Percentiles rank a stretch among this genome's conserved stretches.
These are phyloP conservation scores for Hypocrella siamensis DNA, from an alignment of 2,329 filamentous ascomycete genomes.

Conservation along the genomic window DNA sequence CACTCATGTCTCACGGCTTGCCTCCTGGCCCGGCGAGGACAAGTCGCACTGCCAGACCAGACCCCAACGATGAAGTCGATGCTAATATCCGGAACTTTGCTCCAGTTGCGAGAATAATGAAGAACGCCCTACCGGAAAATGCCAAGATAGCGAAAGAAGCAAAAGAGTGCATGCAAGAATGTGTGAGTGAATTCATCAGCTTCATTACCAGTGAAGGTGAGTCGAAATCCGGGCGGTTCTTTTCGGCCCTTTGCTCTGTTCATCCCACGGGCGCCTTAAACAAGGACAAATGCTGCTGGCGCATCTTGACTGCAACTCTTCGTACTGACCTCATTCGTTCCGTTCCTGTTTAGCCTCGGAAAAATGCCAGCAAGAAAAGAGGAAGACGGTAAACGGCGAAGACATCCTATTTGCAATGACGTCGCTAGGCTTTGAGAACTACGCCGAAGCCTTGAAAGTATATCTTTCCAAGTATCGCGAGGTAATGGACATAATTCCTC, in stretches of 20 bases:
- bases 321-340: constrained; percentile 1
- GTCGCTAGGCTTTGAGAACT: constrained; percentile 96
- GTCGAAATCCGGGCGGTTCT: constrained; percentile 15
- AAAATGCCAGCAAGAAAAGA: constrained; percentile 98
- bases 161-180: constrained; percentile 99
- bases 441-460: constrained; percentile 93
- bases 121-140: constrained; percentile 90
- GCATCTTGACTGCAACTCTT: background rate
- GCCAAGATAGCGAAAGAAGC: constrained; percentile 98
- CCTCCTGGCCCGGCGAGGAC: constrained; percentile 34
- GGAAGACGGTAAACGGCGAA: constrained; percentile 97
- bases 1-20: constrained; percentile 45
- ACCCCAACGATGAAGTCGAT: constrained; percentile 46
- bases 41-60: constrained; percentile 28
- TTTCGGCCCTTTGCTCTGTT: too few species aligned
- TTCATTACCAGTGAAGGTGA: constrained; percentile 98
- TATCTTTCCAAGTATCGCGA: constrained; percentile 96
- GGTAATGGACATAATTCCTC: constrained; percentile 39
- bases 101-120: constrained; percentile 98
- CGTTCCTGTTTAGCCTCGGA: constrained; percentile 57
- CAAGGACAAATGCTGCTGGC: too few species aligned
- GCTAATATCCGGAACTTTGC: constrained; percentile 91
- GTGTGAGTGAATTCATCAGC: constrained; percentile 98
- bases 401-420: constrained; percentile 99
- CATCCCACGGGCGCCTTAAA: too few species aligned